Percentiles rank a stretch among this genome's conserved stretches.
phyloP scores from a whole-genome alignment of 1,284 basidiomycete genomes.

The Trametes polyzona region DNA sequence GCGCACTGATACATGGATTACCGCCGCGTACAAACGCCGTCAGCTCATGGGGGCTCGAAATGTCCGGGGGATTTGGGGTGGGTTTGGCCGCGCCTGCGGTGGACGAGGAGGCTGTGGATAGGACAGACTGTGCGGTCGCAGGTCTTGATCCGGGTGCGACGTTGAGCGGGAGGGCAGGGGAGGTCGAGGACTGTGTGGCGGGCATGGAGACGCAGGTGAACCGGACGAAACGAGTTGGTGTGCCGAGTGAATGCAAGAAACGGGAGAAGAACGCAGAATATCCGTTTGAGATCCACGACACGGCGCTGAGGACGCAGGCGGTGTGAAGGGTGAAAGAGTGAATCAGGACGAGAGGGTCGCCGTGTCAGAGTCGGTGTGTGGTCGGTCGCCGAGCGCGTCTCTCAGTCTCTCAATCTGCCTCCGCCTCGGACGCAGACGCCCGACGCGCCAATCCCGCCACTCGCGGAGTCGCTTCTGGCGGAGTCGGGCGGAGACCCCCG shows the following conservation, averaged over 20 bases:
- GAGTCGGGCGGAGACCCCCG: constrained; percentile 10
- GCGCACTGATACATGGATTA: constrained; percentile 9
- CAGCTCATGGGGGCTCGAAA: constrained; percentile 81
- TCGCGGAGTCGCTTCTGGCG: constrained; percentile 20
- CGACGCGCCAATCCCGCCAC: not conserved
- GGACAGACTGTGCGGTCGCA: constrained; percentile 22
- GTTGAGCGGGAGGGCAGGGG: constrained; percentile 36
- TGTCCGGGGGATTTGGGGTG: constrained; percentile 46
- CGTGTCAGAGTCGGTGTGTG: not conserved
- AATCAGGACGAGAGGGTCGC: not conserved
- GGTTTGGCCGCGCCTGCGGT: constrained; percentile 24
- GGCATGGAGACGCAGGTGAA: constrained; percentile 1
- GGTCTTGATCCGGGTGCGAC: constrained; percentile 33
- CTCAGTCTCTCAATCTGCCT: not conserved
- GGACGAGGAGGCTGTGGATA: constrained; percentile 25
- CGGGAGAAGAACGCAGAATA: too few relatives aligned
- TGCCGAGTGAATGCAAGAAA: too few relatives aligned
- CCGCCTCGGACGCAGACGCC: not conserved
- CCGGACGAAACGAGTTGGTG: too few relatives aligned
- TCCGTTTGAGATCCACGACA: not conserved
- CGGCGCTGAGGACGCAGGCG: not conserved
- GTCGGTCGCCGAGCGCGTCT: not conserved
- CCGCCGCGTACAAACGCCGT: constrained; percentile 73
- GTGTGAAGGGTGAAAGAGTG: not conserved
- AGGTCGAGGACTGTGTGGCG: constrained; percentile 27